Base-by-base conservation (phyloP, 2,329 filamentous ascomycete genomes). In the Colletotrichum cereale region DNA sequence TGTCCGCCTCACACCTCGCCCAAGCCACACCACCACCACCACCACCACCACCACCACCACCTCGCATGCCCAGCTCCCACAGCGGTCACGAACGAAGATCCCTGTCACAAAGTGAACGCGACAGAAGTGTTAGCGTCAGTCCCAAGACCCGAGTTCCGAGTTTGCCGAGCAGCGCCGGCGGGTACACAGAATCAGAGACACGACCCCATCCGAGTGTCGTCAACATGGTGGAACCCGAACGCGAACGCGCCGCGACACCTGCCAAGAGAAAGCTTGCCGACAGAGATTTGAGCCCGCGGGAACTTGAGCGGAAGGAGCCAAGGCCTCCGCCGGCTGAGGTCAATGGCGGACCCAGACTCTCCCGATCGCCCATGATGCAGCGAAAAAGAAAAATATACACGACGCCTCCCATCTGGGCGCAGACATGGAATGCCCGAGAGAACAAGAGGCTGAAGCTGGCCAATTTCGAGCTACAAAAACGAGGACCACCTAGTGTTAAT, bases 91-190 rank as follows among this genome's bases (percentile, higher is more conserved):
- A 87, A 73, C 83, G 83, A 79, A 81, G 88, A 78, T 85, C 86
- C 53, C 84, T 86, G 69, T 86, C 87, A 53, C 85, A 86, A 60
- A 86, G 86, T 74, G 91, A 94, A 66, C 88, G 92, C 76, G 92
- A 93, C 73, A 85, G 88, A 61, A 93, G 91, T 78, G 80, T 92
- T 64, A 95, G 92, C 77, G 89, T 96, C 62, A 96, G 93, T 79
- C 93, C 94, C 38, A 95, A 94, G 82, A 94, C 93, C 44, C 86
- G 88, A 73, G 83, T 91, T 21, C 83, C 86, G 48, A 89, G 86
- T 75, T 77, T 89, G 47, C 83, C 83, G 69, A 86, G 81, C 78
- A 85, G 80, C 76, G 76, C 82, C 55, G 82, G 84, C n/a, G 69
- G 71, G 3, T 68, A 68, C 18, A 62, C 63, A 18, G 69, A 74